These are phyloP conservation scores for Penicillium freii DNA, from an alignment of 2,329 filamentous ascomycete genomes.

Conservation along the genomic window DNA sequence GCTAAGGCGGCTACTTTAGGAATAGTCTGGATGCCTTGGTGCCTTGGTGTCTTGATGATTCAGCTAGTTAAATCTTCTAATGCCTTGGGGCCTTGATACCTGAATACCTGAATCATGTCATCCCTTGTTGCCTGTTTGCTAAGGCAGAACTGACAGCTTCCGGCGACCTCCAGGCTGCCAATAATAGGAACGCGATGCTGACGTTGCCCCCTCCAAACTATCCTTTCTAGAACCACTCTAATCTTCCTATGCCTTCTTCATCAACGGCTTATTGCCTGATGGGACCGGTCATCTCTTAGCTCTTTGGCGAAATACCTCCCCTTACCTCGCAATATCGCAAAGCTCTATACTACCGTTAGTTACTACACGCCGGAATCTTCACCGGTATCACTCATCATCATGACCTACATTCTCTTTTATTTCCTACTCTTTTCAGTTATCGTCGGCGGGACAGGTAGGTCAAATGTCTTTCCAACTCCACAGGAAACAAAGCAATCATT, in stretches of 20 bases:
- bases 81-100: slow-evolving; percentile 14
- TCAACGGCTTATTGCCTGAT: neutral
- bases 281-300: neutral
- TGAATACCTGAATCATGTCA: neutral
- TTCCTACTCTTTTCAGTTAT: slow-evolving; percentile 70
- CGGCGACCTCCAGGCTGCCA: slow-evolving; percentile 7
- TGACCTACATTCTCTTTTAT: slow-evolving; percentile 76
- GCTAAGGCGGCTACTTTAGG: slow-evolving; percentile 41
- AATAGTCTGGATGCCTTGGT: slow-evolving; percentile 23
- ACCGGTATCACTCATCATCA: slow-evolving; percentile 41
- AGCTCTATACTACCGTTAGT: neutral
- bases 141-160: slow-evolving; percentile 3
- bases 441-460: slow-evolving; percentile 65
- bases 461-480: neutral
- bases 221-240: neutral
- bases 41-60: slow-evolving; percentile 11
- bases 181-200: slow-evolving; percentile 3
- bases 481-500: neutral
- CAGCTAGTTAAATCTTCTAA: no score
- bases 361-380: neutral
- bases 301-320: neutral
- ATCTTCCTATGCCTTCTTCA: slow-evolving; percentile 1
- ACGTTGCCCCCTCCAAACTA: neutral
- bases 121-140: slow-evolving; percentile 3
- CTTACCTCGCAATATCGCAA: neutral